Evolutionary conservation across 768 basidiomycete species (phyloP).

Genomic region (Lyophyllum shimeji): DNA sequence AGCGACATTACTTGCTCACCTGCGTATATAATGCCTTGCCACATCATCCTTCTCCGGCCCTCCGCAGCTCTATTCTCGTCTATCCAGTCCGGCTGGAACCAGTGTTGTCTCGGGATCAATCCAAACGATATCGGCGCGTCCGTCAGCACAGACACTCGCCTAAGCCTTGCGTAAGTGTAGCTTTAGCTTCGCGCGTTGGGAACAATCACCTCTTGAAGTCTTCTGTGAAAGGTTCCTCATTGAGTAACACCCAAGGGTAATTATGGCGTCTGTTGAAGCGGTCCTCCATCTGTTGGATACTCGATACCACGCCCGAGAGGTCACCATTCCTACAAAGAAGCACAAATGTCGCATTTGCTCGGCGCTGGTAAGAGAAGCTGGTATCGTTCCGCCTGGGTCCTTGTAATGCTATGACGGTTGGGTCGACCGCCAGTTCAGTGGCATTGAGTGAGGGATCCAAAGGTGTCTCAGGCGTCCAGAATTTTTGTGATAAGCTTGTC

Average conservation of each 20-base stretch:
- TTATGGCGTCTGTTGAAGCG: conserved; percentile 75
- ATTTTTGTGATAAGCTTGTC: conserved; percentile 32
- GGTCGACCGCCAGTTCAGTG: conserved; percentile 2
- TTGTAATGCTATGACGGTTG: conserved; percentile 1
- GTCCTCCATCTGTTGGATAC: conserved; percentile 73
- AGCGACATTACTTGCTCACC: conserved; percentile 32
- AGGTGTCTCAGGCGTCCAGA: not conserved
- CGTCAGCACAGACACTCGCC: conserved; percentile 55
- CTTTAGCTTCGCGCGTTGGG: not conserved
- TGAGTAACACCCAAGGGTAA: conserved; percentile 86
- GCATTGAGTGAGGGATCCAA: conserved; percentile 12
- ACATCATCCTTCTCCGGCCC: conserved; percentile 63
- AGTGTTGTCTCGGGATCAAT: conserved; percentile 71
- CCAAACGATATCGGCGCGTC: conserved; percentile 64
- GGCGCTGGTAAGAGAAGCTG: conserved; percentile 13
- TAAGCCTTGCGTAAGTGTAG: conserved; percentile 16
- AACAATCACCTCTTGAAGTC: conserved; percentile 61
- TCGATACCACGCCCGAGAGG: conserved; percentile 49
- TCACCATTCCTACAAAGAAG: conserved; percentile 63
- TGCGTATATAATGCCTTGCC: conserved; percentile 60
- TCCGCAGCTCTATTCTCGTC: conserved; percentile 66
- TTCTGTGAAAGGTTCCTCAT: conserved; percentile 75
- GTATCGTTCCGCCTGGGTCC: conserved; percentile 2
- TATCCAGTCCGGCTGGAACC: conserved; percentile 81
- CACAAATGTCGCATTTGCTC: conserved; percentile 38